These are phyloP conservation scores for Diaporthe sp. DNA, from an alignment of 2,329 filamentous ascomycete species.

Conservation along the genomic window DNA sequence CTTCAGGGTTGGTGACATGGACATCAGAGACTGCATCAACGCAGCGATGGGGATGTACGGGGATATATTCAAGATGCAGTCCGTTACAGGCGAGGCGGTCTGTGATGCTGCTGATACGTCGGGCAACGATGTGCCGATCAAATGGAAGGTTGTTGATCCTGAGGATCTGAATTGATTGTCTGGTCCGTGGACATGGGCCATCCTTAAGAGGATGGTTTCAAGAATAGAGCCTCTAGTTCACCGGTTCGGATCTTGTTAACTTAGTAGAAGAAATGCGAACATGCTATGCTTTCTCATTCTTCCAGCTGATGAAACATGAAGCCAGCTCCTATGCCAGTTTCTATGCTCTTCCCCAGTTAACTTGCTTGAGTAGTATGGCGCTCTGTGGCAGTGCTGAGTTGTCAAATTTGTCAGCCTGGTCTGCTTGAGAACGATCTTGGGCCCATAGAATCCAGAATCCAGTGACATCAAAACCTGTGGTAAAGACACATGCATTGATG, in stretches of 20 bases:
- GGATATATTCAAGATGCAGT: not conserved
- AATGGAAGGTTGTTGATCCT: conserved; percentile 4
- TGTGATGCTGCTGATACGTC: not conserved
- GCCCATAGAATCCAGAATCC: no score
- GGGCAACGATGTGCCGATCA: not conserved
- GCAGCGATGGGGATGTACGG: not conserved
- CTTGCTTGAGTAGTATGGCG: no score
- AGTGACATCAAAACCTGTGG: not conserved
- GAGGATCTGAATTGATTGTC: not conserved
- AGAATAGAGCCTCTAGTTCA: not conserved
- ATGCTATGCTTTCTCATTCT: not conserved
- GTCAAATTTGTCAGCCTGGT: not conserved
- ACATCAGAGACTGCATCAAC: not conserved
- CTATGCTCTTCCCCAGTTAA: no score
- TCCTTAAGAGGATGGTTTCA: not conserved
- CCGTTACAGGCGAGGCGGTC: not conserved
- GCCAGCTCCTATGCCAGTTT: no score
- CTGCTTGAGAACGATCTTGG: not conserved
- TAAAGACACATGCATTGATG: not conserved
- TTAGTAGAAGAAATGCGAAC: not conserved
- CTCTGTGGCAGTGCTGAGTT: not conserved
- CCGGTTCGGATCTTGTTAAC: not conserved
- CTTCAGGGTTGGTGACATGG: not conserved
- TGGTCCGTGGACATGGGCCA: not conserved
- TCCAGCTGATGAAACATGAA: not conserved